Percentiles rank a stretch among this genome's conserved stretches.
phyloP scores from a whole-genome alignment of 441 rosid genomes.

The Pelargonium myrrhifolium region DNA sequence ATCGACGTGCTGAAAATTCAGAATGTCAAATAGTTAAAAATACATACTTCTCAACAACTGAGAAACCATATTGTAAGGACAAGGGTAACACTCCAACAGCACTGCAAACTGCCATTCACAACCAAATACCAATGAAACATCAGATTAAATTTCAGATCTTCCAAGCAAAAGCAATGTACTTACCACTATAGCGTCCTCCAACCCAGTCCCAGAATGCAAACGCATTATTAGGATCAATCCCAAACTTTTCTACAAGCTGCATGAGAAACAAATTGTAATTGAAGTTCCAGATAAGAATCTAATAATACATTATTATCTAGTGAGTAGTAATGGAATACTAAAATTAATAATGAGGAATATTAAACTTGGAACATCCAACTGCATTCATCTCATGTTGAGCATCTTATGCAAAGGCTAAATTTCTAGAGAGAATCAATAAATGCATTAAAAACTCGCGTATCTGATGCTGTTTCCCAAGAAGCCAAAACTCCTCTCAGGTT shows the following conservation, averaged over 20 bases:
- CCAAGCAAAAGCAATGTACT: slow-evolving; percentile 21
- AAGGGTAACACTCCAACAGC: slow-evolving; percentile 93
- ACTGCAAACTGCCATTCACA: slow-evolving; percentile 75
- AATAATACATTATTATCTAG: too few relatives aligned
- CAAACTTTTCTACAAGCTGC: slow-evolving; percentile 94
- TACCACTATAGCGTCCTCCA: slow-evolving; percentile 98
- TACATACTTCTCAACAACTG: slow-evolving; percentile 81
- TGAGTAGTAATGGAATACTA: too few relatives aligned
- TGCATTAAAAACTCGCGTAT: too few relatives aligned
- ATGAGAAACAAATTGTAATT: slow-evolving; percentile 7
- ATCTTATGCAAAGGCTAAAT: neutral
- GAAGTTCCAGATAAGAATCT: neutral
- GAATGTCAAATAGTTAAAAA: slow-evolving; percentile 19
- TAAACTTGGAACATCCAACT: neutral
- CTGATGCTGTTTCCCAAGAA: too few relatives aligned
- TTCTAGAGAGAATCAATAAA: too few relatives aligned
- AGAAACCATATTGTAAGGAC: slow-evolving; percentile 86
- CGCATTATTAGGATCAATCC: slow-evolving; percentile 92
- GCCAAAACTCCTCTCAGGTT: too few relatives aligned
- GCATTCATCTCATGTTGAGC: neutral
- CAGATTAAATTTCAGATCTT: slow-evolving; percentile 12
- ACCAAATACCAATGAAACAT: slow-evolving; percentile 18
- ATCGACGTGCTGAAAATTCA: neutral
- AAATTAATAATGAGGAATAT: neutral
- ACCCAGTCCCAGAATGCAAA: slow-evolving; percentile 99